Base-by-base conservation (phyloP, 345 rosid species). In the Balakata baccata region DNA sequence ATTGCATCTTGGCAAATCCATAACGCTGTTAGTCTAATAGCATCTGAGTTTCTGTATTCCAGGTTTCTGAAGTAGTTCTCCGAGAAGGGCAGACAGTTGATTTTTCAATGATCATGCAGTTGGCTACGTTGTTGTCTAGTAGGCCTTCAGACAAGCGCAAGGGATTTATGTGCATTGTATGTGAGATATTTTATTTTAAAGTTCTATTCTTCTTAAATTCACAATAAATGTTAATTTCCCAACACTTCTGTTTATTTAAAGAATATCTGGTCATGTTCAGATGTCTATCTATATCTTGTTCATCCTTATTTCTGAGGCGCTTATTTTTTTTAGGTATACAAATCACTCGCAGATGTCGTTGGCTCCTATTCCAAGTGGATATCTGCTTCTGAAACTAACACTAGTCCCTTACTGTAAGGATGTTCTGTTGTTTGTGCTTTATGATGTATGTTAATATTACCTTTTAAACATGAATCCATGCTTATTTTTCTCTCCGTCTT, bases 301-400 rank as follows among this genome's bases (percentile, higher is more conserved):
- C 5, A 66, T 69, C 56, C 49, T 66, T 46, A 43, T 22, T 5
- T 54, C 68, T 75, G 49, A 47, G 77, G 66, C 46, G 46, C 46
- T 69, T 46, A 29, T 75, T 45, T 79, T 76, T 57, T 87, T 74
- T 85, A 94, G 98, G 97, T 94, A 71, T 89, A 87, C 85, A 92
- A 91, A 82, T 87, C 97, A 64, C 89, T 92, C 70, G 93, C 98
- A 41, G 93, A 94, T 68, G 92, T 90, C 81, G 82, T 92, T 80
- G 98, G 97, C 80, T 94, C 98, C 72, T 94, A 88, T 84, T 92
- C 98, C 69, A 92, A 87, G 85, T 94, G 89, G 93, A 86, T 94
- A 74, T 84, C 93, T 81, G 71, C 86, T 76, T 84, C 77, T 75
- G 91, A 87, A 80, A 84, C 82, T 81, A 84, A 88, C 69, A 76